Evolutionary conservation across 192 early-diverging fungal species (phyloP).

Genomic region (Spizellomyces punctatus): DNA sequence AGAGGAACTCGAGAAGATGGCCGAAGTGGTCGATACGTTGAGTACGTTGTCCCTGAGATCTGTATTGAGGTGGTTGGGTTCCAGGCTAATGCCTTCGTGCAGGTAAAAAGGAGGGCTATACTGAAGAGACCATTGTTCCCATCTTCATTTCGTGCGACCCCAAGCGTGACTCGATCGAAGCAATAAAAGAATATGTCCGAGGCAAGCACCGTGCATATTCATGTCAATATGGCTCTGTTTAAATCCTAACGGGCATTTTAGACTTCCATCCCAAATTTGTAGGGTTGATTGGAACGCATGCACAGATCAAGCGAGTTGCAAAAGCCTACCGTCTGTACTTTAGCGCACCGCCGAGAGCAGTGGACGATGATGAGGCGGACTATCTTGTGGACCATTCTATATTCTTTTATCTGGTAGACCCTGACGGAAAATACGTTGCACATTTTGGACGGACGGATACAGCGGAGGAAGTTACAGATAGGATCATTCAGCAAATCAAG

Average conservation of each 20-base stretch:
- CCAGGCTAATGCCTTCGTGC: neutral
- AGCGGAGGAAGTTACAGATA: slow-evolving; percentile 61
- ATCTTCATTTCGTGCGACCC: slow-evolving; percentile 98
- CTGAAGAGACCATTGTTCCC: slow-evolving; percentile 63
- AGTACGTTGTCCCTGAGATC: slow-evolving; percentile 49
- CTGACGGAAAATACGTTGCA: slow-evolving; percentile 86
- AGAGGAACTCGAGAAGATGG: slow-evolving; percentile 98
- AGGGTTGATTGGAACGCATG: slow-evolving; percentile 86
- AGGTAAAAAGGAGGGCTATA: slow-evolving; percentile 19
- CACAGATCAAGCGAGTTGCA: slow-evolving; percentile 80
- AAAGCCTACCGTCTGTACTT: slow-evolving; percentile 96
- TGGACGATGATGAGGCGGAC: slow-evolving; percentile 79
- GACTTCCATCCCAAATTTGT: slow-evolving; percentile 95
- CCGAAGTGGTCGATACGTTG: slow-evolving; percentile 76
- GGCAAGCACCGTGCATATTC: slow-evolving; percentile 21
- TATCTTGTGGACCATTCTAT: slow-evolving; percentile 99
- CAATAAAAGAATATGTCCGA: slow-evolving; percentile 65
- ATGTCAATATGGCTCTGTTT: neutral
- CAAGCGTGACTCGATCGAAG: slow-evolving; percentile 83
- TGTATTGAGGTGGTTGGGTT: neutral
- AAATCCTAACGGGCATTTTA: slow-evolving; percentile 6
- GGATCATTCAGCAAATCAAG: slow-evolving; percentile 39
- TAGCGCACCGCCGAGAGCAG: slow-evolving; percentile 76
- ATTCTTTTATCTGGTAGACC: slow-evolving; percentile 96
- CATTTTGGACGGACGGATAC: slow-evolving; percentile 86